phyloP scores from a whole-genome alignment of 371 early-diverging fungal genomes.

The Mortierella sp. region DNA sequence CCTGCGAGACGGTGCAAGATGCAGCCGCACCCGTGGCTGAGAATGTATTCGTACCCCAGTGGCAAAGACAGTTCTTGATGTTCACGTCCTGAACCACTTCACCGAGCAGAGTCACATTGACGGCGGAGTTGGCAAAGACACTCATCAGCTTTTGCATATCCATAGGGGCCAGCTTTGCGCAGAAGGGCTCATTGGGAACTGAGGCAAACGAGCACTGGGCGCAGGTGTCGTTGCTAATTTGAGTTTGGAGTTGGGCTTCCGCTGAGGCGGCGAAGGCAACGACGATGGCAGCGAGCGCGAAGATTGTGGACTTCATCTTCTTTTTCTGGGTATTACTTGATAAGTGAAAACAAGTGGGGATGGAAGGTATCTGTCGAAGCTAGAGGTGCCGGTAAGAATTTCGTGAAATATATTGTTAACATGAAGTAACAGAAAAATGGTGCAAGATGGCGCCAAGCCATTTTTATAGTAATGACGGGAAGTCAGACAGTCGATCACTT shows the following conservation, averaged over 20 bases:
- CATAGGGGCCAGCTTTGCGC: slow-evolving; percentile 5
- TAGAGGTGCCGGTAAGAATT: too few relatives aligned
- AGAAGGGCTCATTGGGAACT: slow-evolving; percentile 14
- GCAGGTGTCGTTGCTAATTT: slow-evolving; percentile 10
- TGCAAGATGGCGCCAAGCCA: too few relatives aligned
- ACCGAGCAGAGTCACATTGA: background rate
- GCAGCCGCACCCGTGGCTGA: slow-evolving; percentile 6
- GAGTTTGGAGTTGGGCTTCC: slow-evolving; percentile 5
- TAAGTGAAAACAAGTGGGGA: too few relatives aligned
- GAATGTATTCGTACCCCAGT: slow-evolving; percentile 10
- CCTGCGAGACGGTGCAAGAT: slow-evolving; percentile 3
- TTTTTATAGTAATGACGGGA: too few relatives aligned
- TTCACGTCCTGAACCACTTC: slow-evolving; percentile 3
- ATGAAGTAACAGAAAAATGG: too few relatives aligned
- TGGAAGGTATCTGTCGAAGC: too few relatives aligned
- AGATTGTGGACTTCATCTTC: slow-evolving; percentile 21
- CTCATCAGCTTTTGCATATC: slow-evolving; percentile 6
- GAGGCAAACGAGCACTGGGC: slow-evolving; percentile 8
- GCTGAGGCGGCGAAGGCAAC: slow-evolving; percentile 6
- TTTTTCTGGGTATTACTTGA: too few relatives aligned
- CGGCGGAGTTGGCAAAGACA: slow-evolving; percentile 13
- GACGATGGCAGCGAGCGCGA: slow-evolving; percentile 3
- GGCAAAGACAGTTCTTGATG: slow-evolving; percentile 29
- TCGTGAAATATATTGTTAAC: too few relatives aligned
- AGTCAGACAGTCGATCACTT: too few relatives aligned